These are phyloP conservation scores for Pterocarpus macrocarpus DNA, from an alignment of 306 rosid species.

Conservation along the genomic window DNA sequence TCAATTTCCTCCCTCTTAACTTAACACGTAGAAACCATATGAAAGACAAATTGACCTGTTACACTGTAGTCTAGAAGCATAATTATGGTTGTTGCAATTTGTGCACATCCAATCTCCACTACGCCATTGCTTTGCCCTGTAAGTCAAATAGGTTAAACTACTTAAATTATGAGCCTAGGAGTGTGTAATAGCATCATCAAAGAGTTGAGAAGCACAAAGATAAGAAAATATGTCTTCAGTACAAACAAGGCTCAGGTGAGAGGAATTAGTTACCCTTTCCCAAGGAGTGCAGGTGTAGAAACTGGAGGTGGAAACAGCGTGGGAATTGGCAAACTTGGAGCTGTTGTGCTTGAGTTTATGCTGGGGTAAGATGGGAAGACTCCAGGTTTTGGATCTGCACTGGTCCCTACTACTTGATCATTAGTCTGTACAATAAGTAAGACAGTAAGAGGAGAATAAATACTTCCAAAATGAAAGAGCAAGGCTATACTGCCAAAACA, in stretches of 20 bases:
- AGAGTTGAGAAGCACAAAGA: constrained; percentile 7
- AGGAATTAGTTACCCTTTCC: constrained; percentile 79
- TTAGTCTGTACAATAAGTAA: constrained; percentile 60
- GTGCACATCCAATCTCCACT: constrained; percentile 99
- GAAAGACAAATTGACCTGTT: constrained; percentile 70
- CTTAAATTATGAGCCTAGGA: constrained; percentile 34
- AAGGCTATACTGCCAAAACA: not conserved
- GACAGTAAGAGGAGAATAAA: not conserved
- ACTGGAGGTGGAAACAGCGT: constrained; percentile 67
- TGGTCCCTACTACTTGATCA: constrained; percentile 63
- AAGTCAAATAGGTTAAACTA: constrained; percentile 39
- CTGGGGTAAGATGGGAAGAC: constrained; percentile 53
- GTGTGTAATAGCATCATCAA: constrained; percentile 28
- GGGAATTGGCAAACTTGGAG: constrained; percentile 66
- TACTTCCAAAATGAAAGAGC: not conserved
- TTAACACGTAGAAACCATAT: not conserved
- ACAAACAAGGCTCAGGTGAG: constrained; percentile 3
- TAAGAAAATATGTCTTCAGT: constrained; percentile 1
- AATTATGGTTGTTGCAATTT: constrained; percentile 93
- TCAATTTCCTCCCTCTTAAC: constrained; percentile 11
- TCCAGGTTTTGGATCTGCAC: constrained; percentile 63
- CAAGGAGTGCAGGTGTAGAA: constrained; percentile 70
- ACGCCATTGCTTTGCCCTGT: constrained; percentile 97
- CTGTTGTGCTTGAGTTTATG: constrained; percentile 50
- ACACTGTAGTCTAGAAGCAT: constrained; percentile 91